A percentile compares a stretch with the other conserved stretches of the same genome.
Evolutionary conservation across 164 flowering plant species (phyloP).

Genomic region (Euptelea pleiosperma): DNA sequence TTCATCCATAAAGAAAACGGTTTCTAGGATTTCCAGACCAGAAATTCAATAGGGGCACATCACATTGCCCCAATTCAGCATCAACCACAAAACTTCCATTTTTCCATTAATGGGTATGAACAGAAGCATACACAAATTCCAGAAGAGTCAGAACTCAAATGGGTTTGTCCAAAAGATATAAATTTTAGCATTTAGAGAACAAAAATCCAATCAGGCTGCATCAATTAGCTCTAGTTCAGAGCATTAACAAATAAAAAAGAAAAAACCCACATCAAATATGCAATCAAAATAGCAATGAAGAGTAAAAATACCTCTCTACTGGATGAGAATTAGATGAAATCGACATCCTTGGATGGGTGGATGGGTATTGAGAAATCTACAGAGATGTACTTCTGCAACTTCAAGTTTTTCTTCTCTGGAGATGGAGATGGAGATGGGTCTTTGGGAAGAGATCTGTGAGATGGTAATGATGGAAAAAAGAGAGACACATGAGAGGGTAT

Average conservation of each 20-base stretch:
- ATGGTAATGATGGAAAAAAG: neutral
- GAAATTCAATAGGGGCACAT: neutral
- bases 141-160: too few species aligned
- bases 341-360: conserved; percentile 9
- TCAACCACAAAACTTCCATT: neutral
- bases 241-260: too few species aligned
- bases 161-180: too few species aligned
- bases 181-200: too few species aligned
- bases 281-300: neutral
- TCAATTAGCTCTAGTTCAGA: too few species aligned
- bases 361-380: neutral
- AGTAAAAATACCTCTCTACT: neutral
- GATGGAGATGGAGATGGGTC: conserved; percentile 1
- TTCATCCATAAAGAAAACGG: too few species aligned
- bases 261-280: neutral
- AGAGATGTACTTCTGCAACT: neutral
- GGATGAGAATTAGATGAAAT: conserved; percentile 3
- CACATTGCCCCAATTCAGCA: neutral
- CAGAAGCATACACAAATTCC: neutral
- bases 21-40: too few species aligned
- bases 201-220: too few species aligned
- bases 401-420: neutral
- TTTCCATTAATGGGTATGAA: neutral
- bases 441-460: neutral
- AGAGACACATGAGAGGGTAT: neutral